Evolutionary conservation across 139 green algal genomes (phyloP).

Genomic region (Picochlorum sp.): DNA sequence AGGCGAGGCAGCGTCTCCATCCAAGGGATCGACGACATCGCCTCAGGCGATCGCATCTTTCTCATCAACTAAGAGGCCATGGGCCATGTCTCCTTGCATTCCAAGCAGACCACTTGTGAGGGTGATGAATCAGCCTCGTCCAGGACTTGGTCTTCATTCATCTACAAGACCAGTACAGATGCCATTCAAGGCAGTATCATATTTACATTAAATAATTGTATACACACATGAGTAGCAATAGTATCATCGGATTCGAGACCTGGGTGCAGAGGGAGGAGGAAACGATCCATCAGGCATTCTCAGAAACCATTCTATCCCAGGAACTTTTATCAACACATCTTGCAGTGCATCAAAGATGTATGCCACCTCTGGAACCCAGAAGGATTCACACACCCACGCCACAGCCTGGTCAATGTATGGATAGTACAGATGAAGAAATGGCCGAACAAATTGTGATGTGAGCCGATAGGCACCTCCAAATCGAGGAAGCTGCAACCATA

Average conservation of each 20-base stretch:
- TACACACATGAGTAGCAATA: too few species aligned
- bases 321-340: slow-evolving; percentile 1
- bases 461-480: slow-evolving; percentile 9
- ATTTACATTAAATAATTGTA: too few species aligned
- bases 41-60: not conserved
- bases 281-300: slow-evolving; percentile 14
- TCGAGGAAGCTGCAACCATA: slow-evolving; percentile 47
- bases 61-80: too few species aligned
- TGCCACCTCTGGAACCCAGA: slow-evolving; percentile 16
- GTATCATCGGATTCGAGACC: not conserved
- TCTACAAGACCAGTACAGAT: too few species aligned
- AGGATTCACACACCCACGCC: not conserved
- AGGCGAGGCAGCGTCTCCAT: not conserved
- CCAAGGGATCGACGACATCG: not conserved
- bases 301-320: slow-evolving; percentile 34
- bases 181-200: too few species aligned
- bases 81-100: too few species aligned
- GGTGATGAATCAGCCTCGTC: too few species aligned
- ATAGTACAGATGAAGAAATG: not conserved
- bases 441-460: slow-evolving; percentile 4
- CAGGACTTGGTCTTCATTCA: too few species aligned
- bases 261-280: not conserved
- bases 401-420: slow-evolving; percentile 11
- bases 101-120: too few species aligned
- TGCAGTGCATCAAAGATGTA: slow-evolving; percentile 14